These are phyloP conservation scores for Penicillium sp. DNA, from an alignment of 2,329 filamentous ascomycete species.

Conservation along the genomic window DNA sequence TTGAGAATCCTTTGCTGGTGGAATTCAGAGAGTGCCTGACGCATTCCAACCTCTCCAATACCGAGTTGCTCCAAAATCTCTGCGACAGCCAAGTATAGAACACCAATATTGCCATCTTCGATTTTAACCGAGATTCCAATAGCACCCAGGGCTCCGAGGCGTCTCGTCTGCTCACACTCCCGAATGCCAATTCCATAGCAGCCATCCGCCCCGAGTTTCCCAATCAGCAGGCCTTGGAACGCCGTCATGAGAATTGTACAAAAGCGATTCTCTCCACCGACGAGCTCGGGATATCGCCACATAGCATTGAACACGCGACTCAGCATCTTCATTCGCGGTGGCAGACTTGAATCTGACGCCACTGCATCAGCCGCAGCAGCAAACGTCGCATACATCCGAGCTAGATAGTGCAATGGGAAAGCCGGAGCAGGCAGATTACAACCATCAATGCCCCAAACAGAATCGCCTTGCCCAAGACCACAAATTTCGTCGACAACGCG, in stretches of 20 bases:
- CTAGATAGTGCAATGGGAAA: slow-evolving; percentile 39
- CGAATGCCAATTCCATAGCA: slow-evolving; percentile 50
- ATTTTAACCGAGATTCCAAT: slow-evolving; percentile 51
- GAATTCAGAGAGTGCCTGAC: slow-evolving; percentile 7
- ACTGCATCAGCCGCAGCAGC: slow-evolving; percentile 33
- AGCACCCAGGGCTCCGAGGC: slow-evolving; percentile 38
- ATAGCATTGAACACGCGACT: slow-evolving; percentile 47
- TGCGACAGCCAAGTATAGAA: slow-evolving; percentile 46
- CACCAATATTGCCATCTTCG: slow-evolving; percentile 48
- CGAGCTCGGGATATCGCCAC: slow-evolving; percentile 43
- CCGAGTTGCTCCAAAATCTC: slow-evolving; percentile 49
- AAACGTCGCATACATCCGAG: slow-evolving; percentile 39
- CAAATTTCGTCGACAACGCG: slow-evolving; percentile 39
- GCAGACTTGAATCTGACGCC: background rate
- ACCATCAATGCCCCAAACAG: slow-evolving; percentile 48
- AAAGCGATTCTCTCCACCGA: slow-evolving; percentile 49
- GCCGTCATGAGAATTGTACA: slow-evolving; percentile 48
- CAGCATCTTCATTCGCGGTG: slow-evolving; percentile 27
- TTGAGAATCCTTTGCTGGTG: background rate
- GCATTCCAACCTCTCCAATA: slow-evolving; percentile 36
- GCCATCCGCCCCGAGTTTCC: slow-evolving; percentile 52
- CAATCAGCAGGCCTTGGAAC: slow-evolving; percentile 42
- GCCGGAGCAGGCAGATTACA: slow-evolving; percentile 52
- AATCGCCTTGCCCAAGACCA: slow-evolving; percentile 23
- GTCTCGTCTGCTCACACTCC: slow-evolving; percentile 38